These are phyloP conservation scores for Penicillium pulvis DNA, from an alignment of 495 filamentous ascomycete genomes.

Conservation along the genomic window DNA sequence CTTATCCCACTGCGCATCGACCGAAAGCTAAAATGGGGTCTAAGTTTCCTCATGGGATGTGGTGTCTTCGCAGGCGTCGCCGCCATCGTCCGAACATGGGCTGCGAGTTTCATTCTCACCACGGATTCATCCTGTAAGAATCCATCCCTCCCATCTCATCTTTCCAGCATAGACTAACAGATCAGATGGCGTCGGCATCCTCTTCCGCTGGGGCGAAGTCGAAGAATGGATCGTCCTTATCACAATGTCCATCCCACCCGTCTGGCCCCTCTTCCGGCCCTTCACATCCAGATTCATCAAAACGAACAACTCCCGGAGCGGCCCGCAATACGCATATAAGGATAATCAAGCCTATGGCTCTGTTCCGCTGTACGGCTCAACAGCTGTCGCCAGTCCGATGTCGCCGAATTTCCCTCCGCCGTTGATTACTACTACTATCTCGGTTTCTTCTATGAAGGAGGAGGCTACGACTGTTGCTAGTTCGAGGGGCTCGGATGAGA, in stretches of 20 bases:
- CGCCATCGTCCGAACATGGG: constrained; percentile 31
- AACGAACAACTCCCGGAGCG: constrained; percentile 16
- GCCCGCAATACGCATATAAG: constrained; percentile 13
- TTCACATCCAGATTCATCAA: constrained; percentile 31
- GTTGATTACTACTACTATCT: constrained; percentile 28
- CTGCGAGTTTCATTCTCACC: constrained; percentile 26
- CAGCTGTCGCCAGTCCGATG: constrained; percentile 13
- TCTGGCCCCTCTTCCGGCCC: constrained; percentile 30
- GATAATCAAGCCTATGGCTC: constrained; percentile 10
- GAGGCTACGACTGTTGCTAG: constrained; percentile 2
- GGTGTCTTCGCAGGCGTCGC: constrained; percentile 29
- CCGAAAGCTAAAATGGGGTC: constrained; percentile 31
- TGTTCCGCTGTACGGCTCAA: constrained; percentile 6
- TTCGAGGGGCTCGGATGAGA: constrained; percentile 12
- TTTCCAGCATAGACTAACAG: constrained; percentile 1
- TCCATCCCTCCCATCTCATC: background rate
- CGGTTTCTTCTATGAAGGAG: constrained; percentile 21
- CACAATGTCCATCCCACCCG: constrained; percentile 32
- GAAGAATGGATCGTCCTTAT: constrained; percentile 34
- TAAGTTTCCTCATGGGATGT: constrained; percentile 31
- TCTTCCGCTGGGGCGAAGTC: constrained; percentile 30
- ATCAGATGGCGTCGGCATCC: constrained; percentile 25
- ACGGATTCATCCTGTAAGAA: constrained; percentile 29
- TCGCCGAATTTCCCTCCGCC: constrained; percentile 20
- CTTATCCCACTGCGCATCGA: constrained; percentile 26